These are phyloP conservation scores for Aspergillus pseudoviridinutans DNA, from an alignment of 2,329 filamentous ascomycete species.

Conservation along the genomic window DNA sequence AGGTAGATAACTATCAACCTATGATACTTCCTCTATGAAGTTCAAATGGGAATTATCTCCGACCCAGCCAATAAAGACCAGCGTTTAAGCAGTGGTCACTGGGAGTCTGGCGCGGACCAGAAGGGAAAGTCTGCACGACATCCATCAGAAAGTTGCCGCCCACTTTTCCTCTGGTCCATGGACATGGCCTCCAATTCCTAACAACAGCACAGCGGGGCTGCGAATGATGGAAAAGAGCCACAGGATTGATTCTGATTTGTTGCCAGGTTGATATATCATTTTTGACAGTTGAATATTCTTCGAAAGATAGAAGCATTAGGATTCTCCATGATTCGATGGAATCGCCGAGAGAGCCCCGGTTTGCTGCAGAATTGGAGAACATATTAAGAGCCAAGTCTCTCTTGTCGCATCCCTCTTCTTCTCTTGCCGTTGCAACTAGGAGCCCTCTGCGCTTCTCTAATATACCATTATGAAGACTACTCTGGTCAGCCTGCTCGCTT, in stretches of 20 bases:
- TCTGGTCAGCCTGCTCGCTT: slow-evolving; percentile 29
- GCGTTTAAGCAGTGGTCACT: neutral
- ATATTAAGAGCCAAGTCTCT: neutral
- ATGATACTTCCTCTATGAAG: neutral
- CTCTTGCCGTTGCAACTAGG: neutral
- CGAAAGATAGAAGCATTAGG: neutral
- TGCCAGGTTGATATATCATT: neutral
- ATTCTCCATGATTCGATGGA: neutral
- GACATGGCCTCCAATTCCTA: neutral
- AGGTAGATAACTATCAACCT: neutral
- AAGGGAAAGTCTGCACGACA: slow-evolving; percentile 39
- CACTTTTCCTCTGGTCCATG: neutral
- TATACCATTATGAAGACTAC: slow-evolving; percentile 26
- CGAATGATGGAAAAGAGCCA: neutral
- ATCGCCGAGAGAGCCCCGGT: neutral
- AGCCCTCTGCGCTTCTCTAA: neutral
- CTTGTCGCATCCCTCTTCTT: neutral
- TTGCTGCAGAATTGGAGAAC: neutral
- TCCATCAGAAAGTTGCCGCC: slow-evolving; percentile 3
- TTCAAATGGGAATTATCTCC: neutral
- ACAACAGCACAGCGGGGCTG: neutral
- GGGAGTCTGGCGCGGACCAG: slow-evolving; percentile 10
- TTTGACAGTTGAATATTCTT: neutral
- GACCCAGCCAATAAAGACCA: neutral
- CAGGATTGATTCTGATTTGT: neutral